These are phyloP conservation scores for Gastrolobium villosum DNA, from an alignment of 306 rosid species.

Conservation along the genomic window DNA sequence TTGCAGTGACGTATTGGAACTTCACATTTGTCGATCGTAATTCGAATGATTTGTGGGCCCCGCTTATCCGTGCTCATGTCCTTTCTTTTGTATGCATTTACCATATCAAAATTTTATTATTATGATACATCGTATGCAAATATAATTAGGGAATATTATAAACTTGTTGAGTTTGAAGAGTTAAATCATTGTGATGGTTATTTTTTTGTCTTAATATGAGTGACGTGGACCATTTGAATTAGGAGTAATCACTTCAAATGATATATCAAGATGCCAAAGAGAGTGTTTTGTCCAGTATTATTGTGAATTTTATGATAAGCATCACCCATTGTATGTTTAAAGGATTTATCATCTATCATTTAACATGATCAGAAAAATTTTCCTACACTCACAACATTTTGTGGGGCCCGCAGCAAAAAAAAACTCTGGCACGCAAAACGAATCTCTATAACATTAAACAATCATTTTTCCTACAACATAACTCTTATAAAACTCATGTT, in stretches of 20 bases:
- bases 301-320: not conserved
- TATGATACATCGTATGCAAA: not conserved
- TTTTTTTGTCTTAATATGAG: slow-evolving; percentile 37
- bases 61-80: slow-evolving; percentile 49
- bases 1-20: slow-evolving; percentile 50
- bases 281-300: slow-evolving; percentile 43
- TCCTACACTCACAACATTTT: no score
- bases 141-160: not conserved
- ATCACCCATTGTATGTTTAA: not conserved
- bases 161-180: slow-evolving; percentile 36
- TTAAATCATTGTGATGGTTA: not conserved
- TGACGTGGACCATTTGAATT: slow-evolving; percentile 29
- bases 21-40: slow-evolving; percentile 42
- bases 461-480: no score
- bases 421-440: no score
- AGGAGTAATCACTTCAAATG: slow-evolving; percentile 14
- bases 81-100: slow-evolving; percentile 47
- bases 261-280: slow-evolving; percentile 40
- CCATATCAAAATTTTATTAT: not conserved
- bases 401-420: no score
- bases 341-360: no score
- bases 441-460: no score
- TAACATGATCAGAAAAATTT: no score
- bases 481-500: no score
- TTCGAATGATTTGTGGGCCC: slow-evolving; percentile 56